Evolutionary conservation across 2,329 filamentous ascomycete genomes (phyloP).

Genomic region (Penicillium sp.): DNA sequence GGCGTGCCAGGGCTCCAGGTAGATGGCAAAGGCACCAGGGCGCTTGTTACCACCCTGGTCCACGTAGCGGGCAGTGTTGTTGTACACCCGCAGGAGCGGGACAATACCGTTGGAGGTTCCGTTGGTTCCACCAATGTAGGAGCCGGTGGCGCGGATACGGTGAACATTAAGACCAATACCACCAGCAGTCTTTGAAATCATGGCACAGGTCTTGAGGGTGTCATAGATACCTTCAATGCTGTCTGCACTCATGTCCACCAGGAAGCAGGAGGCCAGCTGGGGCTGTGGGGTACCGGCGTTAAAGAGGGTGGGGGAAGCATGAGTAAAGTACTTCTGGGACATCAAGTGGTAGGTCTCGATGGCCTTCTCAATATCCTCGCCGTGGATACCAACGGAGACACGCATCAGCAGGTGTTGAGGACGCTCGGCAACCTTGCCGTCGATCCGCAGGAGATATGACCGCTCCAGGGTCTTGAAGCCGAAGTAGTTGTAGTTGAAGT

Average conservation of each 20-base stretch:
- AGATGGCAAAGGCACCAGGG: slow-evolving; percentile 96
- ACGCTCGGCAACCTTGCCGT: slow-evolving; percentile 93
- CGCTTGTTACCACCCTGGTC: slow-evolving; percentile 99
- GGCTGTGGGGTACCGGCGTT: slow-evolving; percentile 93
- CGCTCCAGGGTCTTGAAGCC: slow-evolving; percentile 99
- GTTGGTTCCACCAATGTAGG: slow-evolving; percentile 97
- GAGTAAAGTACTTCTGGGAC: slow-evolving; percentile 98
- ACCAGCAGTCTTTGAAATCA: slow-evolving; percentile 99
- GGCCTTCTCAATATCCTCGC: slow-evolving; percentile 87
- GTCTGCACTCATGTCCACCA: slow-evolving; percentile 99
- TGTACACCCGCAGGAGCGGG: slow-evolving; percentile 97
- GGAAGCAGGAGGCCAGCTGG: slow-evolving; percentile 95
- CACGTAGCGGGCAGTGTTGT: slow-evolving; percentile 98
- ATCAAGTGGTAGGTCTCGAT: slow-evolving; percentile 98
- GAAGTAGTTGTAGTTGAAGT: slow-evolving; percentile 99
- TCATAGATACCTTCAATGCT: slow-evolving; percentile 99
- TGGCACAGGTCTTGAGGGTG: slow-evolving; percentile 96
- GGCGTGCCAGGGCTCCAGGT: slow-evolving; percentile 97
- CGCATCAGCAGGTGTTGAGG: slow-evolving; percentile 99
- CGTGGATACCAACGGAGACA: slow-evolving; percentile 94
- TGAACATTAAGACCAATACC: slow-evolving; percentile 96
- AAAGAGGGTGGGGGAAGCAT: slow-evolving; percentile 96
- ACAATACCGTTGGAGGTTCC: slow-evolving; percentile 96
- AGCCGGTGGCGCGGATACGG: slow-evolving; percentile 93
- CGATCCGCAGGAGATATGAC: slow-evolving; percentile 91